phyloP scores from a whole-genome alignment of 257 asterid genomes.

The Solanum pimpinellifolium region DNA sequence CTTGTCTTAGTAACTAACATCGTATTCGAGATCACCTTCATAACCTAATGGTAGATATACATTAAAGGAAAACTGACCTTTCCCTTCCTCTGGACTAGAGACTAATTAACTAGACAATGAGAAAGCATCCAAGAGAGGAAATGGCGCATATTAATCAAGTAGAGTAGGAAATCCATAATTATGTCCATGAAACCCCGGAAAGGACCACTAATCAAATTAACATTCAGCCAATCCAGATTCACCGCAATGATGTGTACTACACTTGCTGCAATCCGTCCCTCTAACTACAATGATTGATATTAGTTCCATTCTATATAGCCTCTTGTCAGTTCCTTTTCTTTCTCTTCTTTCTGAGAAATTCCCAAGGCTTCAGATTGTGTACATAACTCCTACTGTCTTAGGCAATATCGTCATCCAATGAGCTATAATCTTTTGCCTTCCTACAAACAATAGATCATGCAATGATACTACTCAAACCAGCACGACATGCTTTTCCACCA shows the following conservation, averaged over 20 bases:
- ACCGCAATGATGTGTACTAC: not conserved
- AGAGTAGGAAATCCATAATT: not conserved
- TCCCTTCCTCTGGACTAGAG: not conserved
- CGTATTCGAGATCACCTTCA: not conserved
- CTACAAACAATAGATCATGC: not conserved
- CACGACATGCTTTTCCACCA: not conserved
- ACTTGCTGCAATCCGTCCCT: not conserved
- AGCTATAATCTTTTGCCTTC: not conserved
- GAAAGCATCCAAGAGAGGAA: not conserved
- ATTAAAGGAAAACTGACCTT: not conserved
- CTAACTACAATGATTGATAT: not conserved
- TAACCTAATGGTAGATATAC: not conserved
- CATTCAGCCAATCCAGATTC: not conserved
- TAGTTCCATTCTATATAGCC: not conserved
- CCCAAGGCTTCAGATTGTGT: not conserved
- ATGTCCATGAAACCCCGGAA: not conserved
- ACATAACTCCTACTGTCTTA: not conserved
- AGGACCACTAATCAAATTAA: not conserved
- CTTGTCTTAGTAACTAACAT: not conserved
- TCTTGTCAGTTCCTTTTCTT: not conserved
- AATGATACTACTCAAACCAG: not conserved
- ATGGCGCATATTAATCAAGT: not conserved
- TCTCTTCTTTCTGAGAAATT: not conserved
- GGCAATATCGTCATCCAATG: not conserved
- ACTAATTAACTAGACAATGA: not conserved